Conservation (phyloP, 2,329 filamentous ascomycete species). For the Colletotrichum sp. region DNA sequence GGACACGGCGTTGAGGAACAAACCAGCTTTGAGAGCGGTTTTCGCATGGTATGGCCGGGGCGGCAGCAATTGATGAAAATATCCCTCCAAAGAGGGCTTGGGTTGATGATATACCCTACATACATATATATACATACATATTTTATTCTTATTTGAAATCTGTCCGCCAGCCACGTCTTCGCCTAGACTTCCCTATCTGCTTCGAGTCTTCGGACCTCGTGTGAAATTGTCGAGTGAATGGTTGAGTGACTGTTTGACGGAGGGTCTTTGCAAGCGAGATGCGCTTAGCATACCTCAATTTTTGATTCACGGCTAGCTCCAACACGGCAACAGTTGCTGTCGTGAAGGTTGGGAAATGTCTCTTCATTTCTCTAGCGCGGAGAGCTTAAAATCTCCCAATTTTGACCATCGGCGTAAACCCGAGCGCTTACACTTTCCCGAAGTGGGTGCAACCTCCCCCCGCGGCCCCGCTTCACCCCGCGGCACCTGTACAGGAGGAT, state of each 20-base stretch:
- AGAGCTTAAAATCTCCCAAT: conserved; percentile 11
- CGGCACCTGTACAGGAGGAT: neutral
- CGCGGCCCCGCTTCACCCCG: conserved; percentile 14
- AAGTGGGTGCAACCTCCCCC: neutral
- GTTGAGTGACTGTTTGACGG: neutral
- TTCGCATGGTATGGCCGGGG: neutral
- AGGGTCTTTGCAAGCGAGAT: neutral
- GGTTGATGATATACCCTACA: conserved; percentile 11
- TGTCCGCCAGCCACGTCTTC: neutral
- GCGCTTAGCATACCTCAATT: neutral
- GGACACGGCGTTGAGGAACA: neutral
- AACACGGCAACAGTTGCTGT: conserved; percentile 3
- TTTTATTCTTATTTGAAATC: neutral
- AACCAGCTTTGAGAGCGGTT: conserved; percentile 19
- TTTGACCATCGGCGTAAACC: neutral
- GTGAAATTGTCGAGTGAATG: neutral
- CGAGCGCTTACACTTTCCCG: conserved; percentile 14
- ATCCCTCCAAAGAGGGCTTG: neutral
- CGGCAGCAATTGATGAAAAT: neutral
- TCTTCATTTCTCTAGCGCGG: neutral
- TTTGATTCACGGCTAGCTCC: neutral
- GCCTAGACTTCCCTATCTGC: neutral
- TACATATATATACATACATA: neutral
- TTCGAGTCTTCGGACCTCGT: neutral
- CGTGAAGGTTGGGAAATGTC: neutral